Evolutionary conservation across 1,284 basidiomycete species (phyloP), one percentile per base, ranked within the genome.

Genomic region (Pyrrhoderma lamaoense): DNA sequence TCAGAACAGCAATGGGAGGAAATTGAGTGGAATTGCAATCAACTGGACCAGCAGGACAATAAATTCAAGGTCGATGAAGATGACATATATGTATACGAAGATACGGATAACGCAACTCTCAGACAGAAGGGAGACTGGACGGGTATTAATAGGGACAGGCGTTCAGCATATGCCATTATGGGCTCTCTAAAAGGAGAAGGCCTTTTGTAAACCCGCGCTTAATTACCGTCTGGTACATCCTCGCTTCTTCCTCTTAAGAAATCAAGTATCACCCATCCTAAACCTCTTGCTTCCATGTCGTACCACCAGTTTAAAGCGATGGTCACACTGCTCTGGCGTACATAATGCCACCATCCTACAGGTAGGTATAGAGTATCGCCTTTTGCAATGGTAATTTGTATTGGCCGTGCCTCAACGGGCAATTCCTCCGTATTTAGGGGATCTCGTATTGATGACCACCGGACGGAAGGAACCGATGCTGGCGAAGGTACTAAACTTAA

Each of bases 271-370:
- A 82, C 73, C 85, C 85, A 90, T 8, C 71, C 67, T 66, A 77
- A 76, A 4, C 86, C 86, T 49, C 74, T 68, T 62, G 80, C 76
- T 60, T 89, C 84, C 58, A 84, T 74, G 59, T 92, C 89, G 62
- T 89, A 92, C 82, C 84, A 94, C 82, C 89, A 93, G 61, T 94
- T 95, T 25, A 93, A 64, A 1, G 91, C 91, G 47, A 93, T 82
- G 0, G 76, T 80, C 5, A 74, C 69, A 18, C 72, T 75, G 55
- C 80, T 68, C 66, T 90, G 77, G 31, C 75, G 72, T 40, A 95
- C 91, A 62, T 86, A 77, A 65, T 95, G 93, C 83, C 86, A 95
- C 93, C 93, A 95, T 0, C 89, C 84, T 1, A 85, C 79, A 16
- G 92, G 93, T 22, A 95, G 76, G 65, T 91, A 94, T n/a, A 95